Conservation (phyloP, 176 grass and related monocot genomes). For the Metroxylon sagu region DNA sequence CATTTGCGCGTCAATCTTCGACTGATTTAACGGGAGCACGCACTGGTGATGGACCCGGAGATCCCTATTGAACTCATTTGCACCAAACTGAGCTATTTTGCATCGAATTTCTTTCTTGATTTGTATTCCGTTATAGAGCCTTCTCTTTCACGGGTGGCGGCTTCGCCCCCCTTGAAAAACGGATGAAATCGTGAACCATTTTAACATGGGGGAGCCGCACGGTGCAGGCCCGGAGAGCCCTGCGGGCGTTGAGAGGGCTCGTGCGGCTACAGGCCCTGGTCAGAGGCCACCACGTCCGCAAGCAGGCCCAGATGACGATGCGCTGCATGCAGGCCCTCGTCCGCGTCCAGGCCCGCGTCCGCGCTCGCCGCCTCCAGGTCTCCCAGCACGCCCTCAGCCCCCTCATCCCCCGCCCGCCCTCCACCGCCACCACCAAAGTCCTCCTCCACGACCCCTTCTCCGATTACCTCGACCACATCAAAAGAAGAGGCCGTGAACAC, state of each 20-base stretch:
- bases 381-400: background rate
- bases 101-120: too few relatives aligned
- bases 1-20: too few relatives aligned
- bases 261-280: conserved; percentile 78
- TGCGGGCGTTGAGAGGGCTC: conserved; percentile 51
- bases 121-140: too few relatives aligned
- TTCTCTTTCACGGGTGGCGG: too few relatives aligned
- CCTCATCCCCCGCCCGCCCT: background rate
- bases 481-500: conserved; percentile 3
- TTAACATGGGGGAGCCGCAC: too few relatives aligned
- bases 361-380: conserved; percentile 34
- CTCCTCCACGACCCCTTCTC: background rate
- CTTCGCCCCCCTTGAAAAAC: too few relatives aligned
- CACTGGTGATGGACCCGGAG: too few relatives aligned
- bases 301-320: conserved; percentile 74
- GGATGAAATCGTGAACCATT: too few relatives aligned
- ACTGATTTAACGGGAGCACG: too few relatives aligned
- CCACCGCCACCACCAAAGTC: too few relatives aligned
- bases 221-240: conserved; percentile 46
- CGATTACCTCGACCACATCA: conserved; percentile 6
- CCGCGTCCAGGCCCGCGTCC: conserved; percentile 65
- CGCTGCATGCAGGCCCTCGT: conserved; percentile 72
- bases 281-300: conserved; percentile 64
- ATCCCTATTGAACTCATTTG: too few relatives aligned
- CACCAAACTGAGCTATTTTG: too few relatives aligned